Conservation (phyloP, 2,329 filamentous ascomycete species). For the Aspergillus floridensis region DNA sequence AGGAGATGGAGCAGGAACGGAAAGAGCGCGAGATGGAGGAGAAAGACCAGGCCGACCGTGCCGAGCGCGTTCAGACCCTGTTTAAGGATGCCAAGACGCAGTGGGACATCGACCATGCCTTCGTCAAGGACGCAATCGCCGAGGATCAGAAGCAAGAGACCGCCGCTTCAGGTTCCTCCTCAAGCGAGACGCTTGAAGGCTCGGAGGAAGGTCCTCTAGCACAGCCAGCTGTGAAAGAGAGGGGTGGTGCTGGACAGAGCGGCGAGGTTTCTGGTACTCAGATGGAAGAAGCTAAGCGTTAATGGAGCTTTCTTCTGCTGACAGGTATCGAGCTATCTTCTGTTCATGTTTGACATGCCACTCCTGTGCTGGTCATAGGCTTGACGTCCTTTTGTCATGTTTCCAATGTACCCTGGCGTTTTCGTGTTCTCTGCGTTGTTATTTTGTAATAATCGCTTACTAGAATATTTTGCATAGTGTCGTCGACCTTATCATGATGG, state of each 20-base stretch:
- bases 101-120: constrained; percentile 87
- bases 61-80: constrained; percentile 74
- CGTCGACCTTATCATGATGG: constrained; percentile 2
- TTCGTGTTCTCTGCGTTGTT: not conserved
- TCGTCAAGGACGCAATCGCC: constrained; percentile 67
- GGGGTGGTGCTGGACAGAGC: not conserved
- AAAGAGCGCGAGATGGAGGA: constrained; percentile 78
- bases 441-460: not conserved
- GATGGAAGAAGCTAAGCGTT: constrained; percentile 5
- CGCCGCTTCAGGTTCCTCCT: not conserved
- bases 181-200: constrained; percentile 18
- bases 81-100: constrained; percentile 75
- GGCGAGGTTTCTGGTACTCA: not conserved
- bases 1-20: constrained; percentile 91
- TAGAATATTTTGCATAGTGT: not conserved
- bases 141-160: constrained; percentile 43
- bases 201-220: constrained; percentile 23
- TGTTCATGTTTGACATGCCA: not conserved
- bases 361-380: constrained; percentile 23
- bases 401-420: not conserved
- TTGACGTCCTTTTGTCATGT: constrained; percentile 5
- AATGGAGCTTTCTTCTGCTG: not conserved
- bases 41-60: constrained; percentile 66
- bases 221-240: constrained; percentile 17
- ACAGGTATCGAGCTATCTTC: not conserved